phyloP scores from a whole-genome alignment of 495 filamentous ascomycete species.

The Thermochaetoides thermophila region DNA sequence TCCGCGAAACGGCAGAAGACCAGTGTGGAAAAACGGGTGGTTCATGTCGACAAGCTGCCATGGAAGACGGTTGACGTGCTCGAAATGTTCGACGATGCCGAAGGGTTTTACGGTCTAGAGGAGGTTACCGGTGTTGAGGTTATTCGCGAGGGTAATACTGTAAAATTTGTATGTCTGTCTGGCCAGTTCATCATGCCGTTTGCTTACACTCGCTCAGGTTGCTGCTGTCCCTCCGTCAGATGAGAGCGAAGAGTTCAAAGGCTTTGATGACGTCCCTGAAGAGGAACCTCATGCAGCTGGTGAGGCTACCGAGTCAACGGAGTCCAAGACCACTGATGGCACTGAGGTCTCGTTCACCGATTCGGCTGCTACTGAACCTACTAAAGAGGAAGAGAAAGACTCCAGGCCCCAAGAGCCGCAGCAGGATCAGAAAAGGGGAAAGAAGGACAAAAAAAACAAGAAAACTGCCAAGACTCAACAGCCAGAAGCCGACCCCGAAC shows the following conservation, averaged over 20 bases:
- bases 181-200: not conserved
- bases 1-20: conserved; percentile 35
- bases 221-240: conserved; percentile 10
- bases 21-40: conserved; percentile 17
- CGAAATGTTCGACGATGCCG: conserved; percentile 79
- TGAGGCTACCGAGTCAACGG: not conserved
- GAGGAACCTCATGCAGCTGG: conserved; percentile 1
- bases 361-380: conserved; percentile 11
- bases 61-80: conserved; percentile 78
- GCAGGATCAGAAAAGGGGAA: conserved; percentile 6
- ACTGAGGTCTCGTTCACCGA: conserved; percentile 12
- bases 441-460: conserved; percentile 15
- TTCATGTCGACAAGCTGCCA: conserved; percentile 48
- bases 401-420: conserved; percentile 11
- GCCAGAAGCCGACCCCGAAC: conserved; percentile 22
- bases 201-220: conserved; percentile 6
- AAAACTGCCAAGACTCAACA: conserved; percentile 20
- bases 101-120: conserved; percentile 86
- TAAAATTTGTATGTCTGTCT: conserved; percentile 35
- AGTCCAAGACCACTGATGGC: conserved; percentile 2
- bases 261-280: conserved; percentile 33
- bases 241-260: conserved; percentile 34
- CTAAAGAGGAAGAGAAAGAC: conserved; percentile 14
- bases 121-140: conserved; percentile 86
- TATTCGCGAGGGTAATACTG: conserved; percentile 37